phyloP scores from a whole-genome alignment of 2,329 filamentous ascomycete genomes.

The Gaeumannomyces sp. region DNA sequence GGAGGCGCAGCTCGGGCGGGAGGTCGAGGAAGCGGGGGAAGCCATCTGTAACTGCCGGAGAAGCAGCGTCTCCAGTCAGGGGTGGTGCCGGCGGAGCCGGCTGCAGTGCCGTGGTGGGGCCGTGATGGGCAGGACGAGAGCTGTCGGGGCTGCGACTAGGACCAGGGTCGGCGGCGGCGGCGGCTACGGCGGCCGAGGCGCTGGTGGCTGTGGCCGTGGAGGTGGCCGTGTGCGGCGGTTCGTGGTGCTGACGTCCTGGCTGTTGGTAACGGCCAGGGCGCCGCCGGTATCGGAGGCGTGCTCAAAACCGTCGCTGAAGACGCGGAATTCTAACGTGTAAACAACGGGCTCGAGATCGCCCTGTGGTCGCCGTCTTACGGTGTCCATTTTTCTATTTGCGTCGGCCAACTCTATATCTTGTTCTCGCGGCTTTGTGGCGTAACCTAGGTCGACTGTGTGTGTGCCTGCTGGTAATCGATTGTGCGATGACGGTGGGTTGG shows the following conservation, averaged over 20 bases:
- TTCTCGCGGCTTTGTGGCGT: too few relatives aligned
- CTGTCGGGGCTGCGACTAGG: slow-evolving; percentile 13
- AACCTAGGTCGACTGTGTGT: too few relatives aligned
- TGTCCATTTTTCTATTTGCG: too few relatives aligned
- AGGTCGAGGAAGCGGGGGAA: slow-evolving; percentile 26
- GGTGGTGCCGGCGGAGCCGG: slow-evolving; percentile 13
- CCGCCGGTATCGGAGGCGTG: background rate
- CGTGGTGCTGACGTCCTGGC: background rate
- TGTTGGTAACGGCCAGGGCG: too few relatives aligned
- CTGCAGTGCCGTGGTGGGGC: slow-evolving; percentile 5
- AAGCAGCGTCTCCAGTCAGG: background rate
- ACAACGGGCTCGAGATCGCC: background rate
- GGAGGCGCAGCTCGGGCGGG: slow-evolving; percentile 29
- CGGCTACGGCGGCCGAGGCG: slow-evolving; percentile 19
- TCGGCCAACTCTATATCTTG: too few relatives aligned
- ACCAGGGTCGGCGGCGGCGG: background rate
- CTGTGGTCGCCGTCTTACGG: too few relatives aligned
- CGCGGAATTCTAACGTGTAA: slow-evolving; percentile 41
- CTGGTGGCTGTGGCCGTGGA: slow-evolving; percentile 12
- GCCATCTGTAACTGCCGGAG: background rate
- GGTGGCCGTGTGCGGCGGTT: background rate
- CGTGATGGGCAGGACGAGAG: slow-evolving; percentile 33
- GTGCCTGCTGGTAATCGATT: too few relatives aligned
- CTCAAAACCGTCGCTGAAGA: slow-evolving; percentile 35
- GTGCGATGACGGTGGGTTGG: background rate